Evolutionary conservation across 148 eudicot genomes (phyloP), one percentile per base, ranked within the genome.

Genomic region (Silene conica): DNA sequence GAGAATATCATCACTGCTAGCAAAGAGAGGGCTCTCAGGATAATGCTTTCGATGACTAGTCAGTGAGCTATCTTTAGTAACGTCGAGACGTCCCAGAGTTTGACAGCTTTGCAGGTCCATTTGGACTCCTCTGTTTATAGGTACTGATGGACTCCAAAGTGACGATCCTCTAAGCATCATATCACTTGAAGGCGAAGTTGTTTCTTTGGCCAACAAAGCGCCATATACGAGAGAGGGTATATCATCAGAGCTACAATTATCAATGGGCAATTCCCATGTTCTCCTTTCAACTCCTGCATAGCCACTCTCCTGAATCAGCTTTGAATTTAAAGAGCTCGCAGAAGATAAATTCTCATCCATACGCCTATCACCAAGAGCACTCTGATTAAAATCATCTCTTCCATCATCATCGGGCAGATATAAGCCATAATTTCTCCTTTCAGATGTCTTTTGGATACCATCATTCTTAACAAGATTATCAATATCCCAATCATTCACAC

Each of bases 121-220:
- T 74, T 71, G 60, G 65, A 70, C 76, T 76, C 70, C 77, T 68
- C 54, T 72, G 46, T 71, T 65, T 22, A 34, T 3, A 68, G 77
- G 71, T 26, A 54, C 14, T 31, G 59, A 59, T 41, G 78, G 77
- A 72, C 83, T 59, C 63, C 59, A 68, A 41, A 59, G 18, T n/a
- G 74, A 80, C 61, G 80, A 62, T 74, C 73, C 50, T 63, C 72
- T 61, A 71, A 63, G 57, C 74, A 14, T 59, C 25, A 73, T 46
- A 28, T 82, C 82, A 57, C 46, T 68, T 70, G 73, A 80, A 43
- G 81, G 73, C 72, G 71, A 72, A 69, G 75, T 73, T 69, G 76
- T 60, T 74, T 83, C 83, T 52, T 73, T 63, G 68, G 45, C 67
- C 18, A 78, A 38, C 18, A 63, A 6, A 72, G 80, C 77, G 54